phyloP scores from a whole-genome alignment of 441 rosid genomes.

The Corymbia citriodora region DNA sequence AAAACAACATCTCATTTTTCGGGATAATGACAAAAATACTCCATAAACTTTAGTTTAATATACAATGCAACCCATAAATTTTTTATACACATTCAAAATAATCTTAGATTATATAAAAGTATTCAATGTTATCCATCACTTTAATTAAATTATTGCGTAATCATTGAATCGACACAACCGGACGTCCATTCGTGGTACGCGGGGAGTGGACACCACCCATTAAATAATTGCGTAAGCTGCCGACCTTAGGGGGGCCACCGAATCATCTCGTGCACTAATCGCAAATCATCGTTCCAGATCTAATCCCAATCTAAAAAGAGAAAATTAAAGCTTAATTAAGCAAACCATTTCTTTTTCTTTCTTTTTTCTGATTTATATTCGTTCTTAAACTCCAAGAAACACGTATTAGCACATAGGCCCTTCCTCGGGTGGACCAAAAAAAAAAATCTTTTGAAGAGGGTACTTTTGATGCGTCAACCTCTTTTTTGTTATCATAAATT shows the following conservation, averaged over 20 bases:
- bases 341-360: neutral
- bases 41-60: too few relatives aligned
- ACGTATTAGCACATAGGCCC: neutral
- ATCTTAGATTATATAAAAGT: too few relatives aligned
- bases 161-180: neutral
- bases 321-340: neutral
- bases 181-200: neutral
- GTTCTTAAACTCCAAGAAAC: too few relatives aligned
- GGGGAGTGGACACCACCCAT: neutral
- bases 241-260: neutral
- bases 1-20: too few relatives aligned
- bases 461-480: too few relatives aligned
- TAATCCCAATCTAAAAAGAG: neutral
- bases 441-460: neutral
- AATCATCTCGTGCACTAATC: neutral
- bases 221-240: neutral
- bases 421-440: neutral
- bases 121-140: fast-evolving
- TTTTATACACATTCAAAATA: fast-evolving
- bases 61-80: fast-evolving
- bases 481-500: neutral
- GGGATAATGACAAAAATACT: too few relatives aligned
- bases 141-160: too few relatives aligned
- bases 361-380: neutral
- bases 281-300: neutral